phyloP scores from a whole-genome alignment of 768 basidiomycete species.

The Lactifluus pinguis region DNA sequence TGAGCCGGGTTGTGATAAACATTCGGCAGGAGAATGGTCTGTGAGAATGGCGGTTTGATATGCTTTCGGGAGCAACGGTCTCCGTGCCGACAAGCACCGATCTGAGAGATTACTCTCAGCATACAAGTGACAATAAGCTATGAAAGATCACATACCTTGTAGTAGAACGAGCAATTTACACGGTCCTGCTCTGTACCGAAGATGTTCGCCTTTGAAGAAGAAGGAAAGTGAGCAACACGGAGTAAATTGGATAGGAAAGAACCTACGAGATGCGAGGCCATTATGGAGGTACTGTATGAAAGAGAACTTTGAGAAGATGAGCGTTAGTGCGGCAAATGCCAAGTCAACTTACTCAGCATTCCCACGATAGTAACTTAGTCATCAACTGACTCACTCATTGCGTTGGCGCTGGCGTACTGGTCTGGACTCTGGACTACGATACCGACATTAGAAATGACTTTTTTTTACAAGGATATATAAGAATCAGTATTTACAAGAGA shows the following conservation, averaged over 20 bases:
- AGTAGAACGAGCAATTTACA: slow-evolving; percentile 99
- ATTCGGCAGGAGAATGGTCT: slow-evolving; percentile 92
- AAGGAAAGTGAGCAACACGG: background rate
- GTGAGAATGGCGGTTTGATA: slow-evolving; percentile 94
- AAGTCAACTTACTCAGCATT: slow-evolving; percentile 7
- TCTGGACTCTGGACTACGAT: no score
- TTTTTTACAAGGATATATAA: no score
- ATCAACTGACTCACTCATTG: no score
- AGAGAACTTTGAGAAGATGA: background rate
- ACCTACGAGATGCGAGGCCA: slow-evolving; percentile 75
- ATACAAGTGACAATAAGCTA: background rate
- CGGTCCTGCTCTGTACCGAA: slow-evolving; percentile 92
- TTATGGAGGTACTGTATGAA: slow-evolving; percentile 19
- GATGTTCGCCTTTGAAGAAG: slow-evolving; percentile 66
- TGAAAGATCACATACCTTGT: slow-evolving; percentile 53
- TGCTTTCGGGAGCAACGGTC: slow-evolving; percentile 98
- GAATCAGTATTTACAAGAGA: no score
- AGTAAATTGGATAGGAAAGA: background rate
- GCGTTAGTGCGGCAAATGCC: background rate
- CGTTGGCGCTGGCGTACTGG: no score
- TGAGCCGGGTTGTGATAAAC: slow-evolving; percentile 98
- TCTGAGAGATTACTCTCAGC: slow-evolving; percentile 38
- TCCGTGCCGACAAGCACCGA: slow-evolving; percentile 97
- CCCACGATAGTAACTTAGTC: background rate
- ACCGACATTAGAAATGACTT: no score